Percentiles rank a stretch among this genome's conserved stretches.
These are phyloP conservation scores for Vanderwaltozyma yarrowii DNA, from an alignment of 805 yeast species.

Conservation along the genomic window DNA sequence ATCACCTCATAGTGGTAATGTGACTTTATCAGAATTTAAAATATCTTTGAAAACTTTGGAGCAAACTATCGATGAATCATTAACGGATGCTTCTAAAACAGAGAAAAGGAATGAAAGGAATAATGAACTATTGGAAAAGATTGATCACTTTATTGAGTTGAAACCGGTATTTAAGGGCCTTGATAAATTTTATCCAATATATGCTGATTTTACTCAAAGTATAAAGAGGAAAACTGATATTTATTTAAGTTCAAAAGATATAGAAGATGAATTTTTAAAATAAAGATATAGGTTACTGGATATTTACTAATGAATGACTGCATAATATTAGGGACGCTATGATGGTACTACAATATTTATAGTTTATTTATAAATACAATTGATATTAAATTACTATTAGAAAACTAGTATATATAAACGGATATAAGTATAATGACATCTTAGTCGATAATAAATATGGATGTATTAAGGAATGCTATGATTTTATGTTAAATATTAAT, in stretches of 20 bases:
- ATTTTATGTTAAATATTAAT: no score
- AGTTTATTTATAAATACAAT: no score
- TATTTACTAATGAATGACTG: no score
- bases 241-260: conserved; percentile 25
- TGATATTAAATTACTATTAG: no score
- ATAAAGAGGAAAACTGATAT: conserved; percentile 31
- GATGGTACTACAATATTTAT: no score
- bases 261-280: conserved; percentile 12
- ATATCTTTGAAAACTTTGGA: conserved; percentile 36
- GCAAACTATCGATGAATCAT: conserved; percentile 36
- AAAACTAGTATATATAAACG: no score
- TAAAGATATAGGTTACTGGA: no score
- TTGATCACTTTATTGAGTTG: conserved; percentile 39
- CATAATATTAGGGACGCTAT: no score
- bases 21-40: conserved; percentile 27
- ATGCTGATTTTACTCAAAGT: conserved; percentile 38
- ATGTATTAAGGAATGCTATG: no score
- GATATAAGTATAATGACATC: no score
- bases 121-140: conserved; percentile 31
- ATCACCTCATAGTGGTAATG: neutral
- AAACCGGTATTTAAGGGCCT: conserved; percentile 46
- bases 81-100: conserved; percentile 24
- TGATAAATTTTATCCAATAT: conserved; percentile 39
- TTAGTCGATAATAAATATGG: no score
- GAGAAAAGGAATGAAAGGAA: conserved; percentile 19